Conservation (phyloP, 768 basidiomycete genomes). For the Boletus vinaceobasis region DNA sequence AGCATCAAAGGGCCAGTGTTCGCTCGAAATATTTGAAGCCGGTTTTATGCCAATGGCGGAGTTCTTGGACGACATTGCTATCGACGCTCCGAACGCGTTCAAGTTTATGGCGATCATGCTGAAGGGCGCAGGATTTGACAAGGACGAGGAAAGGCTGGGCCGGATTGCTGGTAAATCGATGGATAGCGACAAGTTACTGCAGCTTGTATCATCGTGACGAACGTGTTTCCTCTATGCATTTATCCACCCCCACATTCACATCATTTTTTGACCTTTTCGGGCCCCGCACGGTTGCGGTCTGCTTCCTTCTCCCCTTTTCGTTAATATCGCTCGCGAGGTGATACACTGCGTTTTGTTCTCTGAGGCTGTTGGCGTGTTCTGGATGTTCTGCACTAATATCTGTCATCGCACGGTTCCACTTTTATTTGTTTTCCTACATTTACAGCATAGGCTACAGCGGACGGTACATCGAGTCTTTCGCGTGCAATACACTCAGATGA, state of each 20-base stretch:
- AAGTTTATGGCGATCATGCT: constrained; percentile 71
- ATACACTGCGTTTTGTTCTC: constrained; percentile 18
- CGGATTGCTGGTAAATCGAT: constrained; percentile 59
- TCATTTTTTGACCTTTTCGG: constrained; percentile 3
- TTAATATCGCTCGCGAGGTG: constrained; percentile 7
- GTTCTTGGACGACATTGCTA: constrained; percentile 81
- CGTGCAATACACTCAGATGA: constrained; percentile 23
- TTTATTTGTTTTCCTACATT: constrained; percentile 18
- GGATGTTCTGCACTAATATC: constrained; percentile 31
- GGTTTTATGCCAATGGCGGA: constrained; percentile 71
- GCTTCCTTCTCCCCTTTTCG: background rate
- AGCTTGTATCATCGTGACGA: constrained; percentile 45
- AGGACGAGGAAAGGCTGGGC: constrained; percentile 53
- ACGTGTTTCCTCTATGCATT: constrained; percentile 11
- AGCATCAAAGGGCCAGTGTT: constrained; percentile 56
- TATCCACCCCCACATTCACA: constrained; percentile 13
- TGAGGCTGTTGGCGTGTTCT: constrained; percentile 24
- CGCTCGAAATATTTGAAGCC: constrained; percentile 62
- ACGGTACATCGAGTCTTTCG: constrained; percentile 22
- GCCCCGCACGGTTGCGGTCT: constrained; percentile 14
- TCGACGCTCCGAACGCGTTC: constrained; percentile 88
- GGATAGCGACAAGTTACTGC: constrained; percentile 59
- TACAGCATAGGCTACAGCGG: constrained; percentile 25
- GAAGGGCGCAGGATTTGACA: constrained; percentile 57
- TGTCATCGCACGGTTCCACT: constrained; percentile 20